Conservation (phyloP, 371 early-diverging fungal species). For the Apophysomyces variabilis region DNA sequence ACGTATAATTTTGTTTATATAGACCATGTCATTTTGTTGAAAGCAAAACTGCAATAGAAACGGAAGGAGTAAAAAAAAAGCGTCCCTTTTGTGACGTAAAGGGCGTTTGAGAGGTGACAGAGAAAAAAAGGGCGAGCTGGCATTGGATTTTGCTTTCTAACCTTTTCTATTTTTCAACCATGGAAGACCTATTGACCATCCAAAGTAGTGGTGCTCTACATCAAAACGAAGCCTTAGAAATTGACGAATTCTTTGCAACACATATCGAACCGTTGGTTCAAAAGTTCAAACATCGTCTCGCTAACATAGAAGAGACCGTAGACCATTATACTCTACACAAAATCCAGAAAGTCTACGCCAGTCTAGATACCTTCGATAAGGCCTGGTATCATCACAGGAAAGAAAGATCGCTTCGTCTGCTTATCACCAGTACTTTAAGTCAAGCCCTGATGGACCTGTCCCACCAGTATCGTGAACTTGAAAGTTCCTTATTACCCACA, state of each 20-base stretch:
- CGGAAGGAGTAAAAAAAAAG: neutral
- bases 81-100: neutral
- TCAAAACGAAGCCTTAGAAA: conserved; percentile 38
- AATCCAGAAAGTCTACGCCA: conserved; percentile 33
- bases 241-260: conserved; percentile 48
- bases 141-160: neutral
- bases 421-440: conserved; percentile 15
- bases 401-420: neutral
- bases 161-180: conserved; percentile 11
- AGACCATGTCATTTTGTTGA: too few relatives aligned
- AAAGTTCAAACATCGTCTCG: conserved; percentile 46
- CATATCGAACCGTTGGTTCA: conserved; percentile 46
- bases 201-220: conserved; percentile 22
- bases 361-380: conserved; percentile 37
- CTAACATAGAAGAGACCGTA: conserved; percentile 33
- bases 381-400: conserved; percentile 40
- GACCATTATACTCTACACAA: conserved; percentile 34
- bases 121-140: neutral
- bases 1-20: too few relatives aligned
- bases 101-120: neutral
- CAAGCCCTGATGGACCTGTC: conserved; percentile 28
- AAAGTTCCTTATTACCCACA: conserved; percentile 19
- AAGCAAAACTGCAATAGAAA: neutral
- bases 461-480: conserved; percentile 29
- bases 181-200: conserved; percentile 51